Evolutionary conservation across 176 grass and related monocot species (phyloP).

Genomic region (Triticum dicoccoides): DNA sequence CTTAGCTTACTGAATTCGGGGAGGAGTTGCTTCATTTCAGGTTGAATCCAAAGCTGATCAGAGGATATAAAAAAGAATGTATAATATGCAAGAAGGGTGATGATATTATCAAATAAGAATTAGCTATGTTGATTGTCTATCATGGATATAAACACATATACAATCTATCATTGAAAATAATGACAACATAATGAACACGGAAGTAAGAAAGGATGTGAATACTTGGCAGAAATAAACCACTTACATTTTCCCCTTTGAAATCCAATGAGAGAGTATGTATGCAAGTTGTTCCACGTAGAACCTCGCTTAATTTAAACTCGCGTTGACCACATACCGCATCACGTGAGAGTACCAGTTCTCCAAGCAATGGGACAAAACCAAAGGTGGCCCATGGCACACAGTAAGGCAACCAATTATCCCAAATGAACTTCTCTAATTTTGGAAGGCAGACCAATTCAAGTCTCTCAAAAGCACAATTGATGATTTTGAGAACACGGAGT

Average conservation of each 20-base stretch:
- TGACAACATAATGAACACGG: no score
- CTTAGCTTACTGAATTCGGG: neutral
- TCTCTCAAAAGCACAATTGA: neutral
- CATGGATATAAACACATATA: neutral
- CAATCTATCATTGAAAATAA: no score
- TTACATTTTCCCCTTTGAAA: constrained; percentile 15
- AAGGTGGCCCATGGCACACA: no score
- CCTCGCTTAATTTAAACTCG: neutral
- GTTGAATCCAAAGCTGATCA: neutral
- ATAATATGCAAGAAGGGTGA: neutral
- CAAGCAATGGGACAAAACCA: no score
- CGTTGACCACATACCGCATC: neutral
- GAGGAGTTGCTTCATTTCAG: neutral
- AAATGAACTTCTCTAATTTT: neutral
- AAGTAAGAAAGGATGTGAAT: no score
- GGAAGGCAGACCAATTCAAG: neutral
- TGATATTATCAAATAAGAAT: neutral
- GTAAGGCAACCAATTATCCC: no score
- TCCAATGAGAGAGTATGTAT: neutral
- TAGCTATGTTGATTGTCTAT: neutral
- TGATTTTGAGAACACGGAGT: neutral
- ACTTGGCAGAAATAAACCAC: neutral
- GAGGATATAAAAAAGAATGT: neutral
- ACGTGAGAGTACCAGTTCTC: no score
- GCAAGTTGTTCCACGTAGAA: neutral